Evolutionary conservation across 305 asterid species (phyloP).

Genomic region (Fraxinus platypoda): DNA sequence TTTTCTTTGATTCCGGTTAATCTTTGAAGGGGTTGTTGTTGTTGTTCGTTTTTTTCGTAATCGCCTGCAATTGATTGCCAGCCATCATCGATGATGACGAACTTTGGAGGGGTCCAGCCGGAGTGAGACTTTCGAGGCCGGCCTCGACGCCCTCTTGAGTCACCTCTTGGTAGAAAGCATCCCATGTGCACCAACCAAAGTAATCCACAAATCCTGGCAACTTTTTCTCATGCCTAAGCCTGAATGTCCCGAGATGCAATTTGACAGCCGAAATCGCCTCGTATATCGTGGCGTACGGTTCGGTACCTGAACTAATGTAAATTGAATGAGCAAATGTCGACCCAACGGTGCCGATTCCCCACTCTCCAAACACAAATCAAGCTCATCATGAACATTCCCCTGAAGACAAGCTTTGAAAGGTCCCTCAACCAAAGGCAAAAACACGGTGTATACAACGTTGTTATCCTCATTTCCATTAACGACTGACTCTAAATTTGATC

Average conservation of each 20-base stretch:
- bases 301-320: slow-evolving; percentile 63
- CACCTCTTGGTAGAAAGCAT: slow-evolving; percentile 90
- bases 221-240: slow-evolving; percentile 70
- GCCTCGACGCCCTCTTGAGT: slow-evolving; percentile 78
- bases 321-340: slow-evolving; percentile 49
- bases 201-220: slow-evolving; percentile 71
- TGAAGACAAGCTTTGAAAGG: slow-evolving; percentile 77
- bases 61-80: slow-evolving; percentile 60
- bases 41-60: neutral
- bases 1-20: slow-evolving; percentile 79
- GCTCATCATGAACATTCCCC: slow-evolving; percentile 61
- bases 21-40: slow-evolving; percentile 35
- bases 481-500: slow-evolving; percentile 45
- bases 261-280: slow-evolving; percentile 66
- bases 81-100: slow-evolving; percentile 70
- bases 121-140: slow-evolving; percentile 65
- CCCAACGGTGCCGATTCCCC: slow-evolving; percentile 52
- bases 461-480: slow-evolving; percentile 33
- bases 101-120: slow-evolving; percentile 73
- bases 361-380: slow-evolving; percentile 77
- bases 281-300: slow-evolving; percentile 57
- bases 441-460: slow-evolving; percentile 53
- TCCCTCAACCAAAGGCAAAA: slow-evolving; percentile 77
- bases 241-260: slow-evolving; percentile 61
- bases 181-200: slow-evolving; percentile 99